Base-by-base conservation (phyloP, 352 stramenopile genomes). In the Chrysophaeum taylorii region DNA sequence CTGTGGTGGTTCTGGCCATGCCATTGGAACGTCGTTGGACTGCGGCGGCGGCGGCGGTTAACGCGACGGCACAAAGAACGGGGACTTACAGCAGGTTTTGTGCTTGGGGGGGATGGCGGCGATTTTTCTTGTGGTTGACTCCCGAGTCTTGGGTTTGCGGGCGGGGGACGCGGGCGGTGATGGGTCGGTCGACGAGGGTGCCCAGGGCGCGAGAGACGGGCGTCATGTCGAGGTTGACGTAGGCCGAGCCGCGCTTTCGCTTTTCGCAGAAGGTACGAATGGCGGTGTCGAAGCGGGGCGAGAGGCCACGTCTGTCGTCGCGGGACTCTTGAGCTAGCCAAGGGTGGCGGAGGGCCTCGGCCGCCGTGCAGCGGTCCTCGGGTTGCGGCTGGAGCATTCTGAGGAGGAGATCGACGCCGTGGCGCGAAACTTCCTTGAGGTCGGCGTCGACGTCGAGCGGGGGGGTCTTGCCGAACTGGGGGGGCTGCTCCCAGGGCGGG, bases 331-430 rank as follows among this genome's bases (percentile, higher is more conserved):
- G n/a, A n/a, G n/a, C n/a, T 31, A 66, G 29, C 57, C 57, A 95
- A 52, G 85, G 79, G 70, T 95, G 88, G n/a, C 88, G 77, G 63
- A 95, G 81, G 21, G 89, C 89, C 25, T 93, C 85, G 0, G 69
- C 71, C 0, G 88, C 88, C 0, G 85, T 90, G 39, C 76, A 75
- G 33, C 77, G 66, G 27, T 74, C 43, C 18, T 36, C 68, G 18
- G 78, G 78, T 45, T 80, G 70, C 9, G 77, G 72, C 37, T 63
- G 63, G 27, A 82, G 74, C 64, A 82, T 79, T 12, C 48, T 29
- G 1, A 48, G n/a, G 64, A 82, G 52, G 42, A 82, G 64, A 62
- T 80, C 74, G 29, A 82, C 16, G 25, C 70, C 78, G n/a, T 76
- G 72, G 31, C 43, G 2, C 25, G 57, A 66, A n/a, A 66, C 31